phyloP scores from a whole-genome alignment of 768 basidiomycete species.

The Tylopilus vinaceipallidus region DNA sequence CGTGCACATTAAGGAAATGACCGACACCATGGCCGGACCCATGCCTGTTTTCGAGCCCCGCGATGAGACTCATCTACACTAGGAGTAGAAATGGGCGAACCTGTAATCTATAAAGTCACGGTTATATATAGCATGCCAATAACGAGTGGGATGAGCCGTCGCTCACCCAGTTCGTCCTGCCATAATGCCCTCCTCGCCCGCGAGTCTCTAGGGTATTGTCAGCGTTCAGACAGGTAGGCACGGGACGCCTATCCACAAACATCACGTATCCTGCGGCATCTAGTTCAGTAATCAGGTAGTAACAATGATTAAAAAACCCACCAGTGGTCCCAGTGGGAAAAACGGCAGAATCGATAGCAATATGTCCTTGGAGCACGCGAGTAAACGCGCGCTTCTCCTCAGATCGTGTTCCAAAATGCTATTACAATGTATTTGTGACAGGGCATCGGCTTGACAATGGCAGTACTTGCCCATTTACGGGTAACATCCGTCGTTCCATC shows the following conservation, averaged over 20 bases:
- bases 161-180: slow-evolving; percentile 81
- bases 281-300: too few relatives aligned
- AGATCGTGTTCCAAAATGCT: slow-evolving; percentile 89
- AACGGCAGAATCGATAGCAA: slow-evolving; percentile 80
- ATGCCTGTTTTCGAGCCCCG: slow-evolving; percentile 48
- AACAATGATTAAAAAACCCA: slow-evolving; percentile 15
- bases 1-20: slow-evolving; percentile 92
- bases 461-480: slow-evolving; percentile 67
- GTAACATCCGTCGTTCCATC: slow-evolving; percentile 98
- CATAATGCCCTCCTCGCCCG: slow-evolving; percentile 79
- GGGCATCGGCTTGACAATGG: neutral
- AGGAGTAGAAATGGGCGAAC: slow-evolving; percentile 28
- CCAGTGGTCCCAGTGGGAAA: slow-evolving; percentile 84
- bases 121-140: neutral
- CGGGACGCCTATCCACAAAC: slow-evolving; percentile 33
- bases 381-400: slow-evolving; percentile 90
- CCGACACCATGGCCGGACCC: slow-evolving; percentile 96
- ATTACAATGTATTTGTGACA: neutral
- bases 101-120: slow-evolving; percentile 48
- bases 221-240: neutral
- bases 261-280: slow-evolving; percentile 48
- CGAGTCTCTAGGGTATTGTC: slow-evolving; percentile 54
- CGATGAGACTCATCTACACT: neutral
- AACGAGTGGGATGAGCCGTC: neutral
- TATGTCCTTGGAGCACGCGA: slow-evolving; percentile 87